Percentiles rank a stretch among this genome's conserved stretches.
phyloP scores from a whole-genome alignment of 306 rosid species.

The Cucurbita pepo region DNA sequence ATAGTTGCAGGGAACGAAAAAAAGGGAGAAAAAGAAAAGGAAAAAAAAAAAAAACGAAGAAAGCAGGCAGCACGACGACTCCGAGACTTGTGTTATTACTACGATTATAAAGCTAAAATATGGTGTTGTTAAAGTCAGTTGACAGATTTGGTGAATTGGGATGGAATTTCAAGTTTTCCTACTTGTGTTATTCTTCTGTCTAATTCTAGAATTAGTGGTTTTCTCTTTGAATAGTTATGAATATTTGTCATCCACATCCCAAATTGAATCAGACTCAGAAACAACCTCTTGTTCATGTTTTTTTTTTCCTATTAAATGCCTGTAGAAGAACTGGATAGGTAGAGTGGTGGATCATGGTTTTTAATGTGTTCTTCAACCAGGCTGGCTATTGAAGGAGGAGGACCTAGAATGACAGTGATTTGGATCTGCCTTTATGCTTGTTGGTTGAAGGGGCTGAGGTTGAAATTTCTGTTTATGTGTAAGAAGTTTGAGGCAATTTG shows the following conservation, averaged over 20 bases:
- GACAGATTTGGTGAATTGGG: constrained; percentile 49
- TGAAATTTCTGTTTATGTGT: not conserved
- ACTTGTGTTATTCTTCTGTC: constrained; percentile 39
- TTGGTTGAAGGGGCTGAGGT: not conserved
- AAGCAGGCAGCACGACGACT: constrained; percentile 26
- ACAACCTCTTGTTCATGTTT: not conserved
- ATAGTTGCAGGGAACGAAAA: constrained; percentile 8
- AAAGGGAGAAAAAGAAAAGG: not conserved
- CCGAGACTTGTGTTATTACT: constrained; percentile 28
- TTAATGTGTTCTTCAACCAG: not conserved
- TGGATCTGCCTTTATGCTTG: not conserved
- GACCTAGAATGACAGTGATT: not conserved
- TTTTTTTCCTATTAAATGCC: not conserved
- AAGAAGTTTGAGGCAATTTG: not conserved
- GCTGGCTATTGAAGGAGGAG: not conserved
- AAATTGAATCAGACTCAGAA: not conserved
- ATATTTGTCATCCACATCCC: constrained; percentile 11
- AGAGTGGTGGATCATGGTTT: not conserved
- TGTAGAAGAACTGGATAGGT: not conserved
- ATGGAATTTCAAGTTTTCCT: constrained; percentile 64
- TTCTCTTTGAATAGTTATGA: constrained; percentile 14
- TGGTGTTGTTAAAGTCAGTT: constrained; percentile 29
- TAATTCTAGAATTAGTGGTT: constrained; percentile 37
- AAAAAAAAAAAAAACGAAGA: not conserved
- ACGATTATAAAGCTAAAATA: constrained; percentile 33